Evolutionary conservation across 164 flowering plant species (phyloP).

Genomic region (Cinnamomum chago): DNA sequence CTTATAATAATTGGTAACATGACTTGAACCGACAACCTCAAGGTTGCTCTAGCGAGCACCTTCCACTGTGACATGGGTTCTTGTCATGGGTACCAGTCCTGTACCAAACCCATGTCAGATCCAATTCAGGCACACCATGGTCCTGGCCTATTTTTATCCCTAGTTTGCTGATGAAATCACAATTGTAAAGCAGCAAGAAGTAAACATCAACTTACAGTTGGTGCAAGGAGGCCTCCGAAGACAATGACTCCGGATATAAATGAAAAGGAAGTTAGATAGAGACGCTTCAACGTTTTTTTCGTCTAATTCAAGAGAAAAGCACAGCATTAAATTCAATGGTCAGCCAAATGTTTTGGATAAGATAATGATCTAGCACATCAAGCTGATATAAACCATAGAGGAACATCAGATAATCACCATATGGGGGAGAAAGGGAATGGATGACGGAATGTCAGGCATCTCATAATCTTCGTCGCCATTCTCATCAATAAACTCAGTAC

Average conservation of each 20-base stretch:
- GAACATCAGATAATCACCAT: constrained; percentile 46
- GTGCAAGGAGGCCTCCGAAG: constrained; percentile 91
- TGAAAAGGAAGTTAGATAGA: constrained; percentile 67
- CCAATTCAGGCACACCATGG: too few relatives aligned
- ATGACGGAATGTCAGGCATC: constrained; percentile 86
- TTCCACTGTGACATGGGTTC: too few relatives aligned
- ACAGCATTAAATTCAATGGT: background rate
- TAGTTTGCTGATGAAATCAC: too few relatives aligned
- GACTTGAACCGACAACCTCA: too few relatives aligned
- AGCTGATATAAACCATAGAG: background rate
- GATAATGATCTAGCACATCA: background rate
- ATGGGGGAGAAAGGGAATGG: constrained; percentile 77
- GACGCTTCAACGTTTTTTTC: constrained; percentile 63
- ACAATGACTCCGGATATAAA: constrained; percentile 67
- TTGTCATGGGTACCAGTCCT: too few relatives aligned
- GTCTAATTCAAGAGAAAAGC: constrained; percentile 39
- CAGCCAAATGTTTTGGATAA: background rate
- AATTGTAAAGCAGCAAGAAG: background rate
- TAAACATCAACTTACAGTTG: constrained; percentile 51
- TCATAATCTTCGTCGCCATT: constrained; percentile 46
- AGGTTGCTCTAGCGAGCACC: too few relatives aligned
- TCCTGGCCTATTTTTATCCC: too few relatives aligned
- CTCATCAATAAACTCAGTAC: constrained; percentile 32
- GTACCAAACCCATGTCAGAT: too few relatives aligned
- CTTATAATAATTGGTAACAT: too few relatives aligned